These are phyloP conservation scores for Orbilia blumenaviensis DNA, from an alignment of 2,329 filamentous ascomycete species.

Conservation along the genomic window DNA sequence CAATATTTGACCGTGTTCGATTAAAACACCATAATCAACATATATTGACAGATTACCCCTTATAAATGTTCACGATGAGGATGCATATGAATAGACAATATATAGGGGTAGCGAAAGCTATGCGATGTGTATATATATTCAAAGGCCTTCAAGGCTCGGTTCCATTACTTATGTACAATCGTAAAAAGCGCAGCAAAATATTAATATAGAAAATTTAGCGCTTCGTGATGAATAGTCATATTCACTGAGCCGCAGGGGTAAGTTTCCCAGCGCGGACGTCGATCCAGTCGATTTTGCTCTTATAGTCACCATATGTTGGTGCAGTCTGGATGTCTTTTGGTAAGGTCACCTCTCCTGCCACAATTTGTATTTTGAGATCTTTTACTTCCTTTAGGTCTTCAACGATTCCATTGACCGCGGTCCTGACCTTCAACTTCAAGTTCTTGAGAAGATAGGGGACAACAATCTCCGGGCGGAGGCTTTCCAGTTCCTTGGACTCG, in stretches of 20 bases:
- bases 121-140: too few species aligned
- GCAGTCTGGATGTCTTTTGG: constrained; percentile 10
- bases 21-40: too few species aligned
- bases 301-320: constrained; percentile 14
- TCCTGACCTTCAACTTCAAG: constrained; percentile 58
- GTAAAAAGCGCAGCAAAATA: too few species aligned
- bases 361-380: constrained; percentile 58
- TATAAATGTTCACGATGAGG: too few species aligned
- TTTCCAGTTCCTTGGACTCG: constrained; percentile 57
- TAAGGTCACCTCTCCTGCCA: constrained; percentile 57
- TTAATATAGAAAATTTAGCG: neutral
- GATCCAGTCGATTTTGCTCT: constrained; percentile 15
- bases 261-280: constrained; percentile 21
- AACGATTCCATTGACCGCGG: constrained; percentile 17
- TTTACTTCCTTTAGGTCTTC: constrained; percentile 55
- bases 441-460: constrained; percentile 58
- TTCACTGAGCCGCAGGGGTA: neutral
- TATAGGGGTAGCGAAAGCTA: too few species aligned
- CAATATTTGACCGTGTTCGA: too few species aligned
- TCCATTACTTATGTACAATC: too few species aligned
- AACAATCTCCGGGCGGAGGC: constrained; percentile 58
- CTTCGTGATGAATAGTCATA: neutral
- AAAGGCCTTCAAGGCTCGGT: too few species aligned
- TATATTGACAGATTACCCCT: too few species aligned
- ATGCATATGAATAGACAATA: too few species aligned